These are phyloP conservation scores for Populus simonii DNA, from an alignment of 345 rosid genomes.

Conservation along the genomic window DNA sequence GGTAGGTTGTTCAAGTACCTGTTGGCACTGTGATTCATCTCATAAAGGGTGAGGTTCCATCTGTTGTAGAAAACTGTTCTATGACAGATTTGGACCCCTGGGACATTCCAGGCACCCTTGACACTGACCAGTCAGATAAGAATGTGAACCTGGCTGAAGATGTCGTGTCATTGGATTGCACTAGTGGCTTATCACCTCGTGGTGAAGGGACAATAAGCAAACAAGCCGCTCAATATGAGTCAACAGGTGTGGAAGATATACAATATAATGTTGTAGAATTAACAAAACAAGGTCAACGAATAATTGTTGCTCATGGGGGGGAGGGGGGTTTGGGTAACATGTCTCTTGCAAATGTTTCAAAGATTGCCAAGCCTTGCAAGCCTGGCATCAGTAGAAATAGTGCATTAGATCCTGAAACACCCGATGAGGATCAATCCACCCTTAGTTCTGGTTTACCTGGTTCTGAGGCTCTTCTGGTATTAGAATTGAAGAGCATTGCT, in stretches of 20 bases:
- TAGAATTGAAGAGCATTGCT: conserved; percentile 92
- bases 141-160: conserved; percentile 21
- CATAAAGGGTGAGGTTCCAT: conserved; percentile 65
- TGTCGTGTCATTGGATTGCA: conserved; percentile 6
- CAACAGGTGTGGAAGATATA: conserved; percentile 34
- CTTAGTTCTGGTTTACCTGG: conserved; percentile 57
- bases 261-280: conserved; percentile 68
- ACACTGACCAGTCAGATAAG: conserved; percentile 28
- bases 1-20: conserved; percentile 74
- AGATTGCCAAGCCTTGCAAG: conserved; percentile 35
- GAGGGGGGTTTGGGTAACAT: conserved; percentile 82
- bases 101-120: conserved; percentile 84
- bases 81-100: conserved; percentile 66
- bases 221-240: conserved; percentile 24
- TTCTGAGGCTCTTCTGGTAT: conserved; percentile 54
- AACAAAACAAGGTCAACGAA: conserved; percentile 62
- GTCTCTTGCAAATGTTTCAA: conserved; percentile 37
- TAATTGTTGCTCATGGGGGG: conserved; percentile 74
- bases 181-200: neutral
- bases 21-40: conserved; percentile 91
- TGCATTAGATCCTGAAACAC: conserved; percentile 22
- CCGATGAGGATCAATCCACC: conserved; percentile 32
- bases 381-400: conserved; percentile 4
- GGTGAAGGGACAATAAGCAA: neutral
- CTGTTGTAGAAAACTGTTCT: conserved; percentile 34